Percentiles rank a stretch among this genome's conserved stretches.
phyloP scores from a whole-genome alignment of 148 eudicot species.

The Polygonum aviculare region DNA sequence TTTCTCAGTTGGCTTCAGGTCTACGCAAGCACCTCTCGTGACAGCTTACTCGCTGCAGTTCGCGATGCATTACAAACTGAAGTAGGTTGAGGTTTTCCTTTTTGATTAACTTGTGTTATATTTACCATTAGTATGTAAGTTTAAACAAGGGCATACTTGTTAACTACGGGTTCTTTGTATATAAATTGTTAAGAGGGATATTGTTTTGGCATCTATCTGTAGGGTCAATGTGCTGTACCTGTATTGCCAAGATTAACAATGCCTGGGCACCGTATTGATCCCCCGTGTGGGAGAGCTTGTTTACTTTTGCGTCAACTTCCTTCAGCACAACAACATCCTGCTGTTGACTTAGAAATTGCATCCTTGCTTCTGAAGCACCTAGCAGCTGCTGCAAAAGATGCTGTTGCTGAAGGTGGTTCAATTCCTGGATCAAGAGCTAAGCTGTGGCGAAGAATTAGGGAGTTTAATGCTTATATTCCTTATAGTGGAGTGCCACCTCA shows the following conservation, averaged over 20 bases:
- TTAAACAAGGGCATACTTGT: not conserved
- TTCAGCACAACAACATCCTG: constrained; percentile 32
- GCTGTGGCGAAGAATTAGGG: constrained; percentile 96
- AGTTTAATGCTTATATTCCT: constrained; percentile 90
- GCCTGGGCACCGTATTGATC: constrained; percentile 99
- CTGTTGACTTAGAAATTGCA: constrained; percentile 60
- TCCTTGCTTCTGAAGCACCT: constrained; percentile 82
- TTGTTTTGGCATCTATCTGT: constrained; percentile 21
- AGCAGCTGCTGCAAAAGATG: constrained; percentile 96
- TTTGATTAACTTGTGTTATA: constrained; percentile 14
- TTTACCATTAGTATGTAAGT: not conserved
- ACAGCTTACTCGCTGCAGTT: constrained; percentile 95
- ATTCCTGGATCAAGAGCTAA: constrained; percentile 98
- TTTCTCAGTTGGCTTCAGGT: constrained; percentile 44
- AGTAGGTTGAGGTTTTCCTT: constrained; percentile 59
- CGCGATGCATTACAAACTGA: constrained; percentile 89
- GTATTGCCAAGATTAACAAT: constrained; percentile 84
- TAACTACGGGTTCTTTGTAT: not conserved
- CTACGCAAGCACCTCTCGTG: constrained; percentile 95
- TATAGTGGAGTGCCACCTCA: constrained; percentile 79
- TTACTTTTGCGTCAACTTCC: constrained; percentile 35
- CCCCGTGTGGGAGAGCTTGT: constrained; percentile 87
- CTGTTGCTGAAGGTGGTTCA: constrained; percentile 95
- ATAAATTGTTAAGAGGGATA: not conserved
- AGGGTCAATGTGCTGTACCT: constrained; percentile 91